A percentile compares a stretch with the other conserved stretches of the same genome.
Conservation (phyloP, 2,329 filamentous ascomycete species). For the Apiospora arundinis region DNA sequence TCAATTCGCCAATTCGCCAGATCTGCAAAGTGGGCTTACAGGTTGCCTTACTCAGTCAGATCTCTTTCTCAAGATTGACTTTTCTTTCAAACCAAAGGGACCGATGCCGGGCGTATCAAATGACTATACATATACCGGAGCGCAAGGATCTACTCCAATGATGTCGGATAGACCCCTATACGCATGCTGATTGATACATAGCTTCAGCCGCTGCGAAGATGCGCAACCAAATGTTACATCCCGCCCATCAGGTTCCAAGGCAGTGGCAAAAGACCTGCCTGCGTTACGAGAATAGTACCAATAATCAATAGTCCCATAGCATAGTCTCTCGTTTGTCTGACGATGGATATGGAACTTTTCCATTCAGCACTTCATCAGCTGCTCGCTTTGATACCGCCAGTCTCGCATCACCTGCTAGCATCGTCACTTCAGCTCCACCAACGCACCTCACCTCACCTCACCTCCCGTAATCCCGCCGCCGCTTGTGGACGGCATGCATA, state of each 20-base stretch:
- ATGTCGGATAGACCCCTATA: background rate
- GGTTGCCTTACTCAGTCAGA: slow-evolving; percentile 10
- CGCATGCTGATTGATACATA: background rate
- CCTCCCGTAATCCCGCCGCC: background rate
- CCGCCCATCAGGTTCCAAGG: background rate
- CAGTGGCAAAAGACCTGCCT: slow-evolving; percentile 1
- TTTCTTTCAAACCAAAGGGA: background rate
- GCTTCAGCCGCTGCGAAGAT: slow-evolving; percentile 1
- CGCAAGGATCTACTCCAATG: slow-evolving; percentile 12
- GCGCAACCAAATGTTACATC: slow-evolving; percentile 8
- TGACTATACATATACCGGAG: background rate
- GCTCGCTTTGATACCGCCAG: slow-evolving; percentile 2
- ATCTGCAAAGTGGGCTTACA: background rate
- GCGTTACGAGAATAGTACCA: background rate
- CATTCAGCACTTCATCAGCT: background rate
- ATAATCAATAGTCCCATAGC: background rate
- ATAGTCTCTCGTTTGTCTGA: background rate
- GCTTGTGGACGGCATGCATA: background rate
- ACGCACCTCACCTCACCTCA: background rate
- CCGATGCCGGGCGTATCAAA: slow-evolving; percentile 15
- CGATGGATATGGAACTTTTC: background rate
- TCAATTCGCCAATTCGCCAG: background rate
- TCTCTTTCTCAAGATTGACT: slow-evolving; percentile 3
- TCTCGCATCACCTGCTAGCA: background rate
- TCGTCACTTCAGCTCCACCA: slow-evolving; percentile 6